Percentiles rank a stretch among this genome's conserved stretches.
Conservation (phyloP, 2,329 filamentous ascomycete genomes). For the Ceratocystiopsis sp. region DNA sequence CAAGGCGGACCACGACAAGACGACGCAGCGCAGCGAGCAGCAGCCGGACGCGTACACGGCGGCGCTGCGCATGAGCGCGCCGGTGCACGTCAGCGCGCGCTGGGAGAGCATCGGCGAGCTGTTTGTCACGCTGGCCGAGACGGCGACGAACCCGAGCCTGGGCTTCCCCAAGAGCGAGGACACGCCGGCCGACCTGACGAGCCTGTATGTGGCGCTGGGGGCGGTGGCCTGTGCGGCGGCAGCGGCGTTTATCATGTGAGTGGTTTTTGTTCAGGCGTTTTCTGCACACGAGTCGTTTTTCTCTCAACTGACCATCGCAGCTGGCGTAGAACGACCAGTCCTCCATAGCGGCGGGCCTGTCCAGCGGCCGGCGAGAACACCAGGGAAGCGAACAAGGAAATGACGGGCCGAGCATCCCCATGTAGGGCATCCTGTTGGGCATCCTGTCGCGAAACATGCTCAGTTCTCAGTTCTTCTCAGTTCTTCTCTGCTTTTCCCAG, state of each 20-base stretch:
- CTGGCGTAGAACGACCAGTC: too few relatives aligned
- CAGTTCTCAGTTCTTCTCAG: too few relatives aligned
- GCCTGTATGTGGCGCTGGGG: slow-evolving; percentile 70
- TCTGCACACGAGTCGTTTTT: too few relatives aligned
- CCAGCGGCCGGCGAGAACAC: too few relatives aligned
- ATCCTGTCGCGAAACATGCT: too few relatives aligned
- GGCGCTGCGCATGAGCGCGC: slow-evolving; percentile 70
- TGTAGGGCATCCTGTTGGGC: too few relatives aligned
- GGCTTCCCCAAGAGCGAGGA: slow-evolving; percentile 85
- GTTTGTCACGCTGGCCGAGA: slow-evolving; percentile 81
- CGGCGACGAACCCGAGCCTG: slow-evolving; percentile 73
- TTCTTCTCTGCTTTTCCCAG: too few relatives aligned
- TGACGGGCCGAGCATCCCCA: too few relatives aligned
- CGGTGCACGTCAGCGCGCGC: slow-evolving; percentile 83
- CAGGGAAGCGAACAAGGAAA: too few relatives aligned
- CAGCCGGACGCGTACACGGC: slow-evolving; percentile 89
- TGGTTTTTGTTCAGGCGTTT: slow-evolving; percentile 23
- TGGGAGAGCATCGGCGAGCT: slow-evolving; percentile 91
- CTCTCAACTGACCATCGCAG: too few relatives aligned
- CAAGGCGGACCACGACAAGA: slow-evolving; percentile 92
- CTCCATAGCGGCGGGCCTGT: too few relatives aligned
- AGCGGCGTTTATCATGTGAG: slow-evolving; percentile 53
- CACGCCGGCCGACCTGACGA: slow-evolving; percentile 65
- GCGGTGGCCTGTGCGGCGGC: slow-evolving; percentile 49
- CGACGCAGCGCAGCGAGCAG: slow-evolving; percentile 78